Evolutionary conservation across 2,329 filamentous ascomycete genomes (phyloP).

Genomic region (Tolypocladium amazonense): DNA sequence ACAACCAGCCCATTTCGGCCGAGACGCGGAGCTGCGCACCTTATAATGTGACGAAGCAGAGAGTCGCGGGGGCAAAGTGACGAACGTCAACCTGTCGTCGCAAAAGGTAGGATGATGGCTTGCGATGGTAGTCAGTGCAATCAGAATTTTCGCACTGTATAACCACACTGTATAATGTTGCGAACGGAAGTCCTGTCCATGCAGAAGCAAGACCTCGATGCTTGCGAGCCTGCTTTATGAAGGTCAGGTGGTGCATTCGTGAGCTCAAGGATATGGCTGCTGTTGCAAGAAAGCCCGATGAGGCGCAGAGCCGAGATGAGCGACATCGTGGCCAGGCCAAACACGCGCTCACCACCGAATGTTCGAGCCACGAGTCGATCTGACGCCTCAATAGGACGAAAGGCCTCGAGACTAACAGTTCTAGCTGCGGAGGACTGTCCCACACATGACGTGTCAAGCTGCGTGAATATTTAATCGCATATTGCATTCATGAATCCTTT

Average conservation of each 20-base stretch:
- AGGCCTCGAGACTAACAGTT: neutral
- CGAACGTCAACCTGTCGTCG: neutral
- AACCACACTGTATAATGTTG: neutral
- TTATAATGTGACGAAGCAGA: too few species aligned
- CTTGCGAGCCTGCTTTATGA: neutral
- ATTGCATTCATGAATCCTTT: constrained; percentile 30
- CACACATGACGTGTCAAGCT: neutral
- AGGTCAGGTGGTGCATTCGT: neutral
- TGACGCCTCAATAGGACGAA: neutral
- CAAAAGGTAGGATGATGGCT: too few species aligned
- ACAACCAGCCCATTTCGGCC: constrained; percentile 45
- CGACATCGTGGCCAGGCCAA: too few species aligned
- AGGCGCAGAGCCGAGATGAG: neutral
- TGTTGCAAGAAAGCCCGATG: neutral
- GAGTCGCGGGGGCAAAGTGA: neutral
- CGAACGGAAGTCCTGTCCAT: too few species aligned
- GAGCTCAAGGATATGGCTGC: neutral
- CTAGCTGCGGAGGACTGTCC: neutral
- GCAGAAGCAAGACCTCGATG: neutral
- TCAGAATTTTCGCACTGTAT: neutral
- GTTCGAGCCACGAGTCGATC: neutral
- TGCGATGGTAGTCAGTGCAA: neutral
- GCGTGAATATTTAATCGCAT: neutral
- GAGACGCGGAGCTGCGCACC: neutral
- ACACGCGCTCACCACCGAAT: neutral